A percentile compares a stretch with the other conserved stretches of the same genome.
Conservation (phyloP, 2,329 filamentous ascomycete genomes). For the Cyphellophora europaea region DNA sequence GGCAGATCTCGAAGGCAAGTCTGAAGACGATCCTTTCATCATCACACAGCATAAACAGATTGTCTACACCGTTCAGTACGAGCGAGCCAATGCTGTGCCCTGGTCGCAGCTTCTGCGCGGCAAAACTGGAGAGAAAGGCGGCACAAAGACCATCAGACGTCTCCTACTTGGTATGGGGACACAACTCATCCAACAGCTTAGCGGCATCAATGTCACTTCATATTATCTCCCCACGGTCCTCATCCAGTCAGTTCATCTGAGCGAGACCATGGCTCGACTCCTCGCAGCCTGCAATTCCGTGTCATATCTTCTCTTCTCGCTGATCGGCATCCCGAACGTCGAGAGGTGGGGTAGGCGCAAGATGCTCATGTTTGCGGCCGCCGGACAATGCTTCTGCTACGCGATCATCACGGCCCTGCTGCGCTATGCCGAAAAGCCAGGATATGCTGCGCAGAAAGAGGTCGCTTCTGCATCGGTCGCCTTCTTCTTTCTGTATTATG, state of each 20-base stretch:
- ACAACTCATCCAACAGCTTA: constrained; percentile 42
- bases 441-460: constrained; percentile 17
- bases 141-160: constrained; percentile 41
- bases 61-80: constrained; percentile 38
- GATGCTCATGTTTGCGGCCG: constrained; percentile 49
- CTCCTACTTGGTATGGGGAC: constrained; percentile 45
- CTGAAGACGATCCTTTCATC: constrained; percentile 35
- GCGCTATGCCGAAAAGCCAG: constrained; percentile 30
- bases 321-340: constrained; percentile 38
- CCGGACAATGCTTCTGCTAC: constrained; percentile 44
- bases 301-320: constrained; percentile 38
- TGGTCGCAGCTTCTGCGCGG: constrained; percentile 43
- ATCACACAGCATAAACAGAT: constrained; percentile 37
- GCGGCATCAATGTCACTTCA: constrained; percentile 15
- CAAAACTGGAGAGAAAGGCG: constrained; percentile 32
- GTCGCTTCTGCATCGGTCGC: constrained; percentile 30
- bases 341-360: constrained; percentile 48
- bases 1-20: constrained; percentile 37
- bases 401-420: constrained; percentile 43
- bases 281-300: constrained; percentile 47
- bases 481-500: constrained; percentile 47
- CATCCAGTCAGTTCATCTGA: constrained; percentile 46
- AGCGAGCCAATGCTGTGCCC: constrained; percentile 39
- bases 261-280: constrained; percentile 42
- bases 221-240: constrained; percentile 52